These are phyloP conservation scores for Chaetothyriales sp. DNA, from an alignment of 2,329 filamentous ascomycete species.

Conservation along the genomic window DNA sequence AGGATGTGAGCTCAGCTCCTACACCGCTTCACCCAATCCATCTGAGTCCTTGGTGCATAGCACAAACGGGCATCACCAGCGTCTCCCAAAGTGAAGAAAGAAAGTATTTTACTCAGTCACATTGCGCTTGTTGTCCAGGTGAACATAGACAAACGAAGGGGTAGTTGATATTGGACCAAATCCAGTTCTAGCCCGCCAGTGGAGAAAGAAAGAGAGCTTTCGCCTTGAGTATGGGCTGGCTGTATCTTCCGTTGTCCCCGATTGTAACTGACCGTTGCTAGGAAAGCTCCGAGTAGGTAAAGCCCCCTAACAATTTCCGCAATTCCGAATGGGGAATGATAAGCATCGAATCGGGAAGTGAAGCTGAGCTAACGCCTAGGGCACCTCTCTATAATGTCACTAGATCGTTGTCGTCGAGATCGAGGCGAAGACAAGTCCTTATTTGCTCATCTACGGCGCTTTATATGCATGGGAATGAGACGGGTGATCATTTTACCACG, in stretches of 20 bases:
- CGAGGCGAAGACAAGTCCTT: not conserved
- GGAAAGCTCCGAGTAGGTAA: not conserved
- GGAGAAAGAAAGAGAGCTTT: not conserved
- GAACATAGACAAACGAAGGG: no score
- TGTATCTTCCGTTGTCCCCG: not conserved
- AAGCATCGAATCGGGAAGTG: not conserved
- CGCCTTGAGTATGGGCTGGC: not conserved
- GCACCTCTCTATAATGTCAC: not conserved
- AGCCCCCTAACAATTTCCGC: not conserved
- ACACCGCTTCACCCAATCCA: no score
- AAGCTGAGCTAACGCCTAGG: not conserved
- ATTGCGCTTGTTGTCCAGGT: no score
- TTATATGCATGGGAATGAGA: not conserved
- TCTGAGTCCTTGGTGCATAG: no score
- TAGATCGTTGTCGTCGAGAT: not conserved
- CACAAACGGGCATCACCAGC: no score
- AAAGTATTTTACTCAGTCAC: no score
- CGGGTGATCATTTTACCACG: not conserved
- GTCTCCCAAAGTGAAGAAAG: no score
- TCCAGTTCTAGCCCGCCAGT: no score
- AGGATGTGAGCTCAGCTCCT: no score
- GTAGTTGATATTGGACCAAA: no score
- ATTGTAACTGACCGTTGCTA: not conserved
- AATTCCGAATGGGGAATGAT: no score
- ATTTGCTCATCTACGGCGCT: not conserved